A percentile compares a stretch with the other conserved stretches of the same genome.
Conservation (phyloP, 2,329 filamentous ascomycete species). For the Albophoma yamanashiensis region DNA sequence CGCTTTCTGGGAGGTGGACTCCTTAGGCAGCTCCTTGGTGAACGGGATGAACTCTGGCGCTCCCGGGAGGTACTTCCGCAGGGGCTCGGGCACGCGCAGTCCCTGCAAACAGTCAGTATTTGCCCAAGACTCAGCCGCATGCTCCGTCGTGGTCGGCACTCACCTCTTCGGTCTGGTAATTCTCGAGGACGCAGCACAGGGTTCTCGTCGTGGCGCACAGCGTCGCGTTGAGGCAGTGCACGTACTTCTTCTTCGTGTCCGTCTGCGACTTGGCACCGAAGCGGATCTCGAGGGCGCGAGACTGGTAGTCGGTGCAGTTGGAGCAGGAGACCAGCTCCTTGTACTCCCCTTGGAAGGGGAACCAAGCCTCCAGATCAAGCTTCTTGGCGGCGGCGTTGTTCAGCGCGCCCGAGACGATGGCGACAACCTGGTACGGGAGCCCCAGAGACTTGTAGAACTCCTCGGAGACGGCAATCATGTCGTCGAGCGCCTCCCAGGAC, state of each 20-base stretch:
- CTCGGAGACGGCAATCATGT: slow-evolving; percentile 85
- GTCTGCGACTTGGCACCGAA: slow-evolving; percentile 82
- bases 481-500: slow-evolving; percentile 86
- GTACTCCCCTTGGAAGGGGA: slow-evolving; percentile 93
- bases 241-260: slow-evolving; percentile 79
- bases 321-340: slow-evolving; percentile 97
- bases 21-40: slow-evolving; percentile 74
- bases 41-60: slow-evolving; percentile 84
- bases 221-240: slow-evolving; percentile 85
- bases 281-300: slow-evolving; percentile 83
- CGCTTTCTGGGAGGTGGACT: slow-evolving; percentile 28
- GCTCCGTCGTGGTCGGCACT: slow-evolving; percentile 17
- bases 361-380: slow-evolving; percentile 93
- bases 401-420: slow-evolving; percentile 91
- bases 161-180: slow-evolving; percentile 85
- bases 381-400: slow-evolving; percentile 76
- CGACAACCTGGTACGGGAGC: slow-evolving; percentile 83
- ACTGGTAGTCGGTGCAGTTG: slow-evolving; percentile 98
- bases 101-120: slow-evolving; percentile 35
- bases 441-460: slow-evolving; percentile 89
- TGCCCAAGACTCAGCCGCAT: neutral
- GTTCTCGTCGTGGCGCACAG: slow-evolving; percentile 86
- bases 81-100: slow-evolving; percentile 67
- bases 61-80: slow-evolving; percentile 84
- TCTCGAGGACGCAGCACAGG: slow-evolving; percentile 90